phyloP scores from a whole-genome alignment of 179 eudicot genomes.

The Pouteria campechiana region DNA sequence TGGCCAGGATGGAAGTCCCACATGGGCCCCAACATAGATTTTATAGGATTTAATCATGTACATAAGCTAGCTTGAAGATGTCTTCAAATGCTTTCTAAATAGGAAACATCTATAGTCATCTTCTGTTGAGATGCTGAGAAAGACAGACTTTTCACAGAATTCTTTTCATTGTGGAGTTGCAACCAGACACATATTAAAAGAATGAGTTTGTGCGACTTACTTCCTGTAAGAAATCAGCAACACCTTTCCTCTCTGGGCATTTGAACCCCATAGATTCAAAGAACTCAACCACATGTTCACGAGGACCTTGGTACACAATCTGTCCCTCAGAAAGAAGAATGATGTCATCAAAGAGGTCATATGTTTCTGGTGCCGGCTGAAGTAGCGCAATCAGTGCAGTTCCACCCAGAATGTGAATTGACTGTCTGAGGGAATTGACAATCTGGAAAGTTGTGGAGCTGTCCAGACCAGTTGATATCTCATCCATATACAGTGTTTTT shows the following conservation, averaged over 20 bases:
- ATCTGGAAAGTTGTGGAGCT: conserved; percentile 25
- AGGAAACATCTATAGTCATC: too few species aligned
- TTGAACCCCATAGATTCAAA: conserved; percentile 22
- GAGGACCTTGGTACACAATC: conserved; percentile 21
- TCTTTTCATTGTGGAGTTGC: too few species aligned
- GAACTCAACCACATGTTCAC: conserved; percentile 17
- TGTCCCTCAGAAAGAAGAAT: conserved; percentile 20
- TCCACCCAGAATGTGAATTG: conserved; percentile 15
- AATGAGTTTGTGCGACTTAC: too few species aligned
- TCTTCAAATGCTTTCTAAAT: too few species aligned
- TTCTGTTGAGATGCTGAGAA: too few species aligned
- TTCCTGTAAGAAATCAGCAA: conserved; percentile 25
- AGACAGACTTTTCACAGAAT: too few species aligned
- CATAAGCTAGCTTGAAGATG: too few species aligned
- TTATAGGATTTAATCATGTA: too few species aligned
- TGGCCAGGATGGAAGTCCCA: too few species aligned
- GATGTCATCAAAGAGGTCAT: conserved; percentile 24
- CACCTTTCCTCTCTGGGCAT: conserved; percentile 24
- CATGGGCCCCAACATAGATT: too few species aligned
- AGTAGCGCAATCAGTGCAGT: conserved; percentile 23
- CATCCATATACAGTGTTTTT: conserved; percentile 24
- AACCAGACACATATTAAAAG: too few species aligned
- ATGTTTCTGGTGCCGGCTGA: conserved; percentile 24
- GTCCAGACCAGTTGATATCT: conserved; percentile 25
- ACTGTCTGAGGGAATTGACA: conserved; percentile 12